Evolutionary conservation across 441 rosid genomes (phyloP).

Genomic region (Erodium trifolium): DNA sequence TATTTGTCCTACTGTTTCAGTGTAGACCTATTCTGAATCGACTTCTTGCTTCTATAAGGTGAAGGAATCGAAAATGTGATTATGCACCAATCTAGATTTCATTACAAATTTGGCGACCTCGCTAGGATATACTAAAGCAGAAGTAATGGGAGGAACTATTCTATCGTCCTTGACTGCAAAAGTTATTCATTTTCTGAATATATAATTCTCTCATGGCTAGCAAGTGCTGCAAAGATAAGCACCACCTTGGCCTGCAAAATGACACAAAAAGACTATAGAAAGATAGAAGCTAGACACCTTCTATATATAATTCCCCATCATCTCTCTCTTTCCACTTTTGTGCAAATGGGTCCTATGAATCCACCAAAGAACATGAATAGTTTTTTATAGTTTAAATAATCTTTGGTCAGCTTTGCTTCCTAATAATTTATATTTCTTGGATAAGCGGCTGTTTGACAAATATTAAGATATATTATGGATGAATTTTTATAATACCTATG

Average conservation of each 20-base stretch:
- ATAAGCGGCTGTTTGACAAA: background rate
- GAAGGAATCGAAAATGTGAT: background rate
- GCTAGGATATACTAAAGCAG: background rate
- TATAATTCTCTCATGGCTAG: constrained; percentile 7
- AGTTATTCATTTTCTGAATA: background rate
- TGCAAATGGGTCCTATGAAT: constrained; percentile 10
- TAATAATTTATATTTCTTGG: background rate
- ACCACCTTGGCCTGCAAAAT: constrained; percentile 4
- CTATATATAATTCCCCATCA: background rate
- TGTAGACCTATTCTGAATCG: background rate
- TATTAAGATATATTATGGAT: background rate
- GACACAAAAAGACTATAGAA: background rate
- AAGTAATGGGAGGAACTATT: constrained; percentile 3
- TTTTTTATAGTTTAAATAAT: background rate
- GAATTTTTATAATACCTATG: background rate
- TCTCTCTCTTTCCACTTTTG: constrained; percentile 5
- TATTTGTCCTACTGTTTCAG: background rate
- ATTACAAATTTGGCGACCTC: constrained; percentile 1
- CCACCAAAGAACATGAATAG: background rate
- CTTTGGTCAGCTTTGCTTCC: constrained; percentile 6
- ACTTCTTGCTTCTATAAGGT: background rate
- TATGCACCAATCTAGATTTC: background rate
- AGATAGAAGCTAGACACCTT: background rate
- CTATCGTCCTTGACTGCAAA: background rate
- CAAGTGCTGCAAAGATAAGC: constrained; percentile 11